Conservation (phyloP, 2,329 filamentous ascomycete genomes). For the Sporothrix protearum region DNA sequence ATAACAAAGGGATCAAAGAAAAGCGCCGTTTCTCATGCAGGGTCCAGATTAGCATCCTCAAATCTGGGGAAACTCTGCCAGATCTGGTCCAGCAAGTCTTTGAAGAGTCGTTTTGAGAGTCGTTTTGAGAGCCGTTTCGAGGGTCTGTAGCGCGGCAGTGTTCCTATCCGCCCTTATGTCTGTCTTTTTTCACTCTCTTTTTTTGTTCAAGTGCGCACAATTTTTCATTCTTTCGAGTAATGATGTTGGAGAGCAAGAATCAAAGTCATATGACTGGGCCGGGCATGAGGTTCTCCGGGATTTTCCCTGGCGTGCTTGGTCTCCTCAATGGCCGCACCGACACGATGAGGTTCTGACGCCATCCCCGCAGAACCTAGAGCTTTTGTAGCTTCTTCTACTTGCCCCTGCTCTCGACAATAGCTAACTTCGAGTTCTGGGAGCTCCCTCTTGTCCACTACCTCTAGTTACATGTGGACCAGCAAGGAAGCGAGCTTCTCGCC, state of each 20-base stretch:
- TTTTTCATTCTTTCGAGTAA: too few relatives aligned
- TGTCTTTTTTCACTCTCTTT: not conserved
- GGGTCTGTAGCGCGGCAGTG: not conserved
- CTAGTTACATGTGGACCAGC: not conserved
- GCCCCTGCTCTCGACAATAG: not conserved
- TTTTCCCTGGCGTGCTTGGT: not conserved
- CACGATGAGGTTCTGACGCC: not conserved
- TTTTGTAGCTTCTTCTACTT: not conserved
- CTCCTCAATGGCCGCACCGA: not conserved
- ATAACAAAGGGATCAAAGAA: not conserved
- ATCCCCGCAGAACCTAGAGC: not conserved
- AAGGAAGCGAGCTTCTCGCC: not conserved
- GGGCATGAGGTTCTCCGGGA: not conserved
- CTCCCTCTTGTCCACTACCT: not conserved
- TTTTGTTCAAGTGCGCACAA: not conserved
- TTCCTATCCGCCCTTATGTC: not conserved
- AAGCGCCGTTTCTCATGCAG: not conserved
- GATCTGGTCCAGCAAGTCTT: not conserved
- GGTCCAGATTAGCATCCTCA: not conserved
- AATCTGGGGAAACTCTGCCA: not conserved
- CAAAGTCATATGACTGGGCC: not conserved
- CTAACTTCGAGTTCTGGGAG: not conserved
- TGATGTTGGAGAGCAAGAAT: too few relatives aligned
- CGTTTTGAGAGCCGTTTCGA: too few relatives aligned
- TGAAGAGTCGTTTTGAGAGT: too few relatives aligned